Base-by-base conservation (phyloP, 352 stramenopile species). In the Pilasporangium apinafurcum region DNA sequence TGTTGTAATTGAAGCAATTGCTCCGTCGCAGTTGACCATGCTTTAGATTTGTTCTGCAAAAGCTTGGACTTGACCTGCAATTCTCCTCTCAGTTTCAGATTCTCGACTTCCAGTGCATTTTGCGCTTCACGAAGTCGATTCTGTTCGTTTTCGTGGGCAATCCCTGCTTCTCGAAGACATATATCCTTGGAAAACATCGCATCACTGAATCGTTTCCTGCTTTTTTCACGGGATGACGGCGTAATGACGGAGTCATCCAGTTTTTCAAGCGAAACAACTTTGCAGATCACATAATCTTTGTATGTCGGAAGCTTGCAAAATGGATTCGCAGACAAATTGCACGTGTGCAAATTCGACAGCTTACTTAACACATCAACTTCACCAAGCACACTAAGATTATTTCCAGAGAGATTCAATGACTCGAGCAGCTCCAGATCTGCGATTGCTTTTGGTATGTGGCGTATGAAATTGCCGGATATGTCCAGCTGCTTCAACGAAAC, bases 1-100 rank as follows among this genome's bases (percentile, higher is more conserved):
- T 92, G 75, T 36, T 92, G 76, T 22, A 91, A 49, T 48, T 89
- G 71, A 4, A 90, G 46, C 14, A 92, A 58, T 37, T 88, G 73
- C 21, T 86, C 69, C 0, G 76, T 92, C 6, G 81, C 81, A 26
- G 52, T 83, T 0, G 81, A 90, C 81, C 78, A 92, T 8, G 78
- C 81, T 31, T 74, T 77, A 2, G 78, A 89, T 39, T 92, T 92
- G 42, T 92, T 92, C 26, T 82, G 71, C 14, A 92, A 42, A 16
- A 92, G 50, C 49, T 88, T 84, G 8, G 75, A 86, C 52, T 92
- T 92, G 37, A 91, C 62, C 26, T 88, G 63, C 22, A 92, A 43
- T 31, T 92, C 81, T 9, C 68, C 73, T 53, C 84, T 85, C 8
- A 92, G 59, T 0, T 74, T 61, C 35, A 74, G 28, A 24, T 91